phyloP scores from a whole-genome alignment of 2,329 filamentous ascomycete genomes.

The Diplodia scrobiculata region DNA sequence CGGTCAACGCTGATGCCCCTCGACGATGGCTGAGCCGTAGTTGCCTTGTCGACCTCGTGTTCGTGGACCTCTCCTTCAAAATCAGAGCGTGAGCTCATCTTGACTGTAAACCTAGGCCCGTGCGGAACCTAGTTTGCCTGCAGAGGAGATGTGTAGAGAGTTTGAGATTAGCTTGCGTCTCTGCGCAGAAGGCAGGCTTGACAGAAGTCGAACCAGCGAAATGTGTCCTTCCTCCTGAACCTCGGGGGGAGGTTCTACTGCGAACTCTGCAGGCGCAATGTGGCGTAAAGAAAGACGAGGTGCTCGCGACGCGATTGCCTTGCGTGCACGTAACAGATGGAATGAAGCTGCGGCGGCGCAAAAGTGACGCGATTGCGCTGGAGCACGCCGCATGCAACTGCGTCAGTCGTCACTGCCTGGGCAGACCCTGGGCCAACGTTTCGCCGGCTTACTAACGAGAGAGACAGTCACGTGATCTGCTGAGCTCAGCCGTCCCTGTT shows the following conservation, averaged over 20 bases:
- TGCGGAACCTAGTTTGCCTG: slow-evolving; percentile 7
- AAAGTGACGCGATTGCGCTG: slow-evolving; percentile 13
- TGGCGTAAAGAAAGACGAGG: neutral
- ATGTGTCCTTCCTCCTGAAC: slow-evolving; percentile 25
- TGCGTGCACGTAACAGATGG: neutral
- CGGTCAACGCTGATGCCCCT: slow-evolving; percentile 88
- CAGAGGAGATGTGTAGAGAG: neutral
- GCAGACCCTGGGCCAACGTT: slow-evolving; percentile 17
- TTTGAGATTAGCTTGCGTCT: slow-evolving; percentile 29
- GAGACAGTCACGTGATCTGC: neutral
- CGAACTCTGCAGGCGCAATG: neutral
- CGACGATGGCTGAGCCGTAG: slow-evolving; percentile 72
- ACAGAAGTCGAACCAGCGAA: slow-evolving; percentile 30
- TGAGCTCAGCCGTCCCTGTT: neutral
- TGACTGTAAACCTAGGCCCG: slow-evolving; percentile 6
- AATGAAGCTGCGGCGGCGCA: neutral
- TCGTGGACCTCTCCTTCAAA: slow-evolving; percentile 87
- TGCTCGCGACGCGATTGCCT: slow-evolving; percentile 7
- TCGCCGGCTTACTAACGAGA: slow-evolving; percentile 1
- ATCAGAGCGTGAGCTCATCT: slow-evolving; percentile 59
- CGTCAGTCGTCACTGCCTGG: slow-evolving; percentile 13
- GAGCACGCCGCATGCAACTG: slow-evolving; percentile 3
- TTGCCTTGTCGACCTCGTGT: slow-evolving; percentile 70
- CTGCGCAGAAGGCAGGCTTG: slow-evolving; percentile 24
- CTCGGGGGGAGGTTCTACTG: slow-evolving; percentile 1